Evolutionary conservation across 2,329 filamentous ascomycete genomes (phyloP).

Genomic region (Phialophora tarda): DNA sequence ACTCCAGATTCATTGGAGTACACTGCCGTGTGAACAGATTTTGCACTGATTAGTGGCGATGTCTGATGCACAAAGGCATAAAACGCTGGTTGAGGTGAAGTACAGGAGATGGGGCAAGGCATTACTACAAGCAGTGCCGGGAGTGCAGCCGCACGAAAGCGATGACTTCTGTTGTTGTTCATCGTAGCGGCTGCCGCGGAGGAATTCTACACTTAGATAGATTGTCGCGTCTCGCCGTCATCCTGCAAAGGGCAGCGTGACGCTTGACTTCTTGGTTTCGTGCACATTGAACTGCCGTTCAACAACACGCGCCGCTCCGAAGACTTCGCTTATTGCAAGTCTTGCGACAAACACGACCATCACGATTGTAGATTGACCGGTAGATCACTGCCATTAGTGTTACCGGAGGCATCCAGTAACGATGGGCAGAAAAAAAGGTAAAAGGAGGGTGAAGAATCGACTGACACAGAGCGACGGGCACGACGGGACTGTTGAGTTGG

Average conservation of each 20-base stretch:
- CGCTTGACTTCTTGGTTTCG: constrained; percentile 20
- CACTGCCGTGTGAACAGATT: constrained; percentile 26
- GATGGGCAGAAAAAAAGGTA: constrained; percentile 24
- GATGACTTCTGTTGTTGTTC: constrained; percentile 4
- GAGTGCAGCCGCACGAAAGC: background rate
- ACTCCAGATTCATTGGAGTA: constrained; percentile 1
- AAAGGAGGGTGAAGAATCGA: constrained; percentile 6
- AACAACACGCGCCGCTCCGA: constrained; percentile 12
- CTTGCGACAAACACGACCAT: constrained; percentile 19
- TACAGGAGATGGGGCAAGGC: background rate
- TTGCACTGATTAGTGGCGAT: constrained; percentile 25
- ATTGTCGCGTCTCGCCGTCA: constrained; percentile 25
- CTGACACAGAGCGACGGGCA: background rate
- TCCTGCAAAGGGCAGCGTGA: constrained; percentile 16
- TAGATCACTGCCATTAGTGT: constrained; percentile 21
- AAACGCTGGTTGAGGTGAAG: constrained; percentile 13
- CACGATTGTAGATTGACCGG: constrained; percentile 25
- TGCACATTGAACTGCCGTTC: constrained; percentile 12
- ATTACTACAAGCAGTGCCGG: background rate
- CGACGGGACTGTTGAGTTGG: background rate
- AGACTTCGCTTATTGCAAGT: constrained; percentile 12
- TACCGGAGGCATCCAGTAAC: constrained; percentile 13
- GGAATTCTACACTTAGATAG: constrained; percentile 26
- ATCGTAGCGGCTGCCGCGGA: constrained; percentile 1
- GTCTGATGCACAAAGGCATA: constrained; percentile 23